A percentile compares a stretch with the other conserved stretches of the same genome.
phyloP scores from a whole-genome alignment of 257 asterid genomes.

The Parsonsia alboflavescens region DNA sequence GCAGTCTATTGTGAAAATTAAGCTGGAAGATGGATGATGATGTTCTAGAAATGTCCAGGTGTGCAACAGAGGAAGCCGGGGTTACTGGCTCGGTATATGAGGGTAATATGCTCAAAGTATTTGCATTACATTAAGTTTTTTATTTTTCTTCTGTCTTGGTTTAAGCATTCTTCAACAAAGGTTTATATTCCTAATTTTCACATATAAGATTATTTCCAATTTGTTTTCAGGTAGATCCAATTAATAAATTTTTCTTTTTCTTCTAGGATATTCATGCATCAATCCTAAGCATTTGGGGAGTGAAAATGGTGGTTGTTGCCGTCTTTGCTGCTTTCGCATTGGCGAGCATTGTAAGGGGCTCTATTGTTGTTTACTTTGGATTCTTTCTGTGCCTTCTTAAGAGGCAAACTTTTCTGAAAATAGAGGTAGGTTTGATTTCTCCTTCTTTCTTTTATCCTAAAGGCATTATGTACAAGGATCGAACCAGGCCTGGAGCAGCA shows the following conservation, averaged over 20 bases:
- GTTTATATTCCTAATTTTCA: not conserved
- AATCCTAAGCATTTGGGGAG: constrained; percentile 75
- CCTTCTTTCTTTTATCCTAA: constrained; percentile 14
- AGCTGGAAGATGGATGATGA: constrained; percentile 21
- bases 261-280: constrained; percentile 89
- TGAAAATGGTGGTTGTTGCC: constrained; percentile 67
- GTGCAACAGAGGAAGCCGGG: constrained; percentile 68
- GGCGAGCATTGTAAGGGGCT: constrained; percentile 88
- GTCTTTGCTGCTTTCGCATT: constrained; percentile 73
- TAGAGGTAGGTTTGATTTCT: constrained; percentile 2
- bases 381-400: constrained; percentile 13
- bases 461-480: constrained; percentile 93
- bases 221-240: not conserved
- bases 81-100: constrained; percentile 83
- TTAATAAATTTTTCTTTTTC: constrained; percentile 18
- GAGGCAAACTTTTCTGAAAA: constrained; percentile 5
- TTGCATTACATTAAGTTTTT: constrained; percentile 8
- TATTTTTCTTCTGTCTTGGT: constrained; percentile 7
- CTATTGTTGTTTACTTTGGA: constrained; percentile 4
- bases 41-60: constrained; percentile 44
- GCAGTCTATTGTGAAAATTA: constrained; percentile 15
- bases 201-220: not conserved
- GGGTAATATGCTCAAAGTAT: constrained; percentile 44
- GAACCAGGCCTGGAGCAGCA: constrained; percentile 98
- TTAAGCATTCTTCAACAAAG: constrained; percentile 4